Conservation (phyloP, 2,329 filamentous ascomycete genomes). For the Neoscytalidium dimidiatum region DNA sequence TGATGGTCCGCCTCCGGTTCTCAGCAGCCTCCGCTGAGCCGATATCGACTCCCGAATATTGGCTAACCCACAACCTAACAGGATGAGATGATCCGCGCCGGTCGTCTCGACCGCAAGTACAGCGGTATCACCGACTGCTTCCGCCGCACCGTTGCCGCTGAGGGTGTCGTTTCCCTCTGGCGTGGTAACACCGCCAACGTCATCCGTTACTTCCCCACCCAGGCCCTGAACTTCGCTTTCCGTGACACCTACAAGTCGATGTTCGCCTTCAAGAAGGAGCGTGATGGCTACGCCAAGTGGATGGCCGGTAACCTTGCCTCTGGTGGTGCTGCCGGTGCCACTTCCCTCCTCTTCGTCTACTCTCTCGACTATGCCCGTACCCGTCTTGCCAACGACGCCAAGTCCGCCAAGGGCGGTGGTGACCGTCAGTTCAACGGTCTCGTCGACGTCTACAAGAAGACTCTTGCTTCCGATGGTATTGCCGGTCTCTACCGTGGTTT, state of each 20-base stretch:
- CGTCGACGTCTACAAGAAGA: constrained; percentile 99
- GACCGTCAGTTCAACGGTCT: constrained; percentile 99
- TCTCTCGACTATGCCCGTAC: constrained; percentile 99
- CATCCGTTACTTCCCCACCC: constrained; percentile 99
- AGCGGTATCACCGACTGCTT: constrained; percentile 94
- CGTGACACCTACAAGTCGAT: constrained; percentile 99
- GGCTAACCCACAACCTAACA: constrained; percentile 44
- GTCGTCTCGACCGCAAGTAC: constrained; percentile 98
- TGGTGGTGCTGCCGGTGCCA: constrained; percentile 99
- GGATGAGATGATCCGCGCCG: constrained; percentile 99
- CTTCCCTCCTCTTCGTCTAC: constrained; percentile 99
- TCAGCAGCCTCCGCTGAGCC: background rate
- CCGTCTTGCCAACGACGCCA: constrained; percentile 99
- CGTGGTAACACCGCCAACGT: constrained; percentile 99
- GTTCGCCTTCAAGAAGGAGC: constrained; percentile 99
- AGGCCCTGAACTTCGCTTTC: constrained; percentile 99
- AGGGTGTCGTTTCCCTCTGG: constrained; percentile 96
- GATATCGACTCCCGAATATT: background rate
- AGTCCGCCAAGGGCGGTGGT: constrained; percentile 95
- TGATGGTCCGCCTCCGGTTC: background rate
- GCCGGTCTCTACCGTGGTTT: constrained; percentile 99
- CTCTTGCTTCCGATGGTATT: constrained; percentile 96
- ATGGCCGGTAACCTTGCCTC: constrained; percentile 99
- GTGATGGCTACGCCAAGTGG: constrained; percentile 98
- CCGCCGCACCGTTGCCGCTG: constrained; percentile 81